Percentiles rank a stretch among this genome's conserved stretches.
These are phyloP conservation scores for Yueomyces sinensis DNA, from an alignment of 805 yeast genomes.

Conservation along the genomic window DNA sequence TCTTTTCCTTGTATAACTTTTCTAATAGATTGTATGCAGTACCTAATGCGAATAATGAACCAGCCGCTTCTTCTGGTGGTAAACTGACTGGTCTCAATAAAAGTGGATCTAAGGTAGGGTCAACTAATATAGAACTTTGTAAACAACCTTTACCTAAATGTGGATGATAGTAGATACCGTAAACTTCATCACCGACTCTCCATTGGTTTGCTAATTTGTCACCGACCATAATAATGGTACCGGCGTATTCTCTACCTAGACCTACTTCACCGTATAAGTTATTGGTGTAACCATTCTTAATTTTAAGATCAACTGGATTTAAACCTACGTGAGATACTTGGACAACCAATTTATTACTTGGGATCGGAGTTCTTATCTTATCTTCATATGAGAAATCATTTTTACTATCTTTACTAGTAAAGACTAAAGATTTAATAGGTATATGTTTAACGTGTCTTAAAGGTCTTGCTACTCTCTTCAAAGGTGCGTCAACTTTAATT, in stretches of 20 bases:
- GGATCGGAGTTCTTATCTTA: constrained; percentile 36
- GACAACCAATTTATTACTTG: constrained; percentile 37
- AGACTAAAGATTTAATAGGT: constrained; percentile 36
- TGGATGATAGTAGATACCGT: constrained; percentile 45
- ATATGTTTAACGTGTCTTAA: constrained; percentile 37
- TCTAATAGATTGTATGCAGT: constrained; percentile 42
- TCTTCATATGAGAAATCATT: constrained; percentile 39
- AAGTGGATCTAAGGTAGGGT: constrained; percentile 38
- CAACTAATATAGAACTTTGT: constrained; percentile 41
- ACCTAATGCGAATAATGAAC: constrained; percentile 48
- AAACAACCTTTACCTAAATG: constrained; percentile 41
- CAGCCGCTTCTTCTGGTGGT: constrained; percentile 42
- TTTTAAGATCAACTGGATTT: constrained; percentile 53
- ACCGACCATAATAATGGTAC: constrained; percentile 46
- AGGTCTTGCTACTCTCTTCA: constrained; percentile 32
- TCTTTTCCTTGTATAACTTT: constrained; percentile 11
- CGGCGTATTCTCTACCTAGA: constrained; percentile 59
- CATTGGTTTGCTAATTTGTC: constrained; percentile 24
- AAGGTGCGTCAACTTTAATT: constrained; percentile 10
- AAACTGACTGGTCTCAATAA: constrained; percentile 35
- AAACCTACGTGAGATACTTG: constrained; percentile 47
- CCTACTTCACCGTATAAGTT: constrained; percentile 47
- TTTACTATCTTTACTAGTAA: constrained; percentile 26
- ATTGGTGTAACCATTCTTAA: constrained; percentile 37
- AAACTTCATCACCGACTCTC: constrained; percentile 49